These are phyloP conservation scores for Globisporangium paddicum DNA, from an alignment of 352 stramenopile genomes.

Conservation along the genomic window DNA sequence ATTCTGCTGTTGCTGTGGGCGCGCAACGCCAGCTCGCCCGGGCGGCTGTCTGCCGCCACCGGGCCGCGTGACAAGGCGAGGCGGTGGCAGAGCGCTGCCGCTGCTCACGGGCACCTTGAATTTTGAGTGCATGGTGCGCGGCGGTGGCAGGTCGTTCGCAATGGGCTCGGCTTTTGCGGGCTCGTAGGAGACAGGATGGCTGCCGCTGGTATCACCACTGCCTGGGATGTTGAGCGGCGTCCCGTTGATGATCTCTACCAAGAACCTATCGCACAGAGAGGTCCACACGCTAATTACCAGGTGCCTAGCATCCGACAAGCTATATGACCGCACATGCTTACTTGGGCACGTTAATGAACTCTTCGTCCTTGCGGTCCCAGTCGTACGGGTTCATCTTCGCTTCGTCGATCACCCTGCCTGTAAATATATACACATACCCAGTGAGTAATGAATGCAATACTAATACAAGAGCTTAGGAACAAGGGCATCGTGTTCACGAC, in stretches of 20 bases:
- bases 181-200: background rate
- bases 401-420: slow-evolving; percentile 55
- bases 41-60: slow-evolving; percentile 14
- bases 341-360: slow-evolving; percentile 52
- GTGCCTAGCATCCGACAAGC: too few species aligned
- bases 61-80: slow-evolving; percentile 6
- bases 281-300: too few species aligned
- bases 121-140: slow-evolving; percentile 18
- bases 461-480: background rate
- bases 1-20: slow-evolving; percentile 1
- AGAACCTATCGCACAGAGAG: slow-evolving; percentile 35
- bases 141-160: background rate
- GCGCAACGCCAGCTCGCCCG: background rate
- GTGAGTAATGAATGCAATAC: background rate
- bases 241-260: slow-evolving; percentile 69
- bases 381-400: slow-evolving; percentile 39
- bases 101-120: slow-evolving; percentile 24
- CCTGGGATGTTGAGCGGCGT: slow-evolving; percentile 28
- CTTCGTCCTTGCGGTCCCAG: slow-evolving; percentile 64
- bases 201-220: slow-evolving; percentile 5
- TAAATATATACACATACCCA: background rate
- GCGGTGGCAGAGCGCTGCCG: slow-evolving; percentile 7
- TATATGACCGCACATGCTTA: too few species aligned
- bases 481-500: background rate
- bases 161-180: background rate